Percentiles rank a stretch among this genome's conserved stretches.
These are phyloP conservation scores for Orbilia quercus DNA, from an alignment of 2,329 filamentous ascomycete species.

Conservation along the genomic window DNA sequence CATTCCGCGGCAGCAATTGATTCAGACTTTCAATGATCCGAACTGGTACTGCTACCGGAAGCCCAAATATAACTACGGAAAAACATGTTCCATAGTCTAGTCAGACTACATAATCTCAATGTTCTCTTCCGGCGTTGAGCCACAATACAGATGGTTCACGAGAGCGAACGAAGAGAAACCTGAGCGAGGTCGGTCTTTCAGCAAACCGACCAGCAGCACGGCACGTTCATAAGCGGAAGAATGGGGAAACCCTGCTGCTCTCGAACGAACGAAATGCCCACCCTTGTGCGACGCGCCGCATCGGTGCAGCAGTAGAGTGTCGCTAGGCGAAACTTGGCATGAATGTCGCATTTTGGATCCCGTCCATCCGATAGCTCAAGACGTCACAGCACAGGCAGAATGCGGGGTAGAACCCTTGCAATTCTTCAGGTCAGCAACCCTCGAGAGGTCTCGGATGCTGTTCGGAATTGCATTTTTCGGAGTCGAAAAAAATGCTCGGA, in stretches of 20 bases:
- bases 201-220: not conserved
- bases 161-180: conserved; percentile 21
- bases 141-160: conserved; percentile 5
- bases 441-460: conserved; percentile 4
- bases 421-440: not conserved
- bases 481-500: not conserved
- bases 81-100: conserved; percentile 1
- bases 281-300: conserved; percentile 31
- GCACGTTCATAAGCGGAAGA: conserved; percentile 13
- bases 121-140: conserved; percentile 21
- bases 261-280: conserved; percentile 7
- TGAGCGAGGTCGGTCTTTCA: conserved; percentile 17
- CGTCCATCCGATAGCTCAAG: conserved; percentile 45
- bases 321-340: conserved; percentile 52
- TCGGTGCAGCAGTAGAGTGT: not conserved
- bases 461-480: not conserved
- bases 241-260: conserved; percentile 5
- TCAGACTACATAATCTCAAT: conserved; percentile 4
- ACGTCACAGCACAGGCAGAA: conserved; percentile 48
- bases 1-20: conserved; percentile 19
- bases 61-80: not conserved
- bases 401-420: conserved; percentile 47
- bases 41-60: conserved; percentile 2
- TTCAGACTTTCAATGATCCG: not conserved
- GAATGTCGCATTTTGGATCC: conserved; percentile 39